Conservation (phyloP, 2,329 filamentous ascomycete species). For the Botryosphaeria dothidea region DNA sequence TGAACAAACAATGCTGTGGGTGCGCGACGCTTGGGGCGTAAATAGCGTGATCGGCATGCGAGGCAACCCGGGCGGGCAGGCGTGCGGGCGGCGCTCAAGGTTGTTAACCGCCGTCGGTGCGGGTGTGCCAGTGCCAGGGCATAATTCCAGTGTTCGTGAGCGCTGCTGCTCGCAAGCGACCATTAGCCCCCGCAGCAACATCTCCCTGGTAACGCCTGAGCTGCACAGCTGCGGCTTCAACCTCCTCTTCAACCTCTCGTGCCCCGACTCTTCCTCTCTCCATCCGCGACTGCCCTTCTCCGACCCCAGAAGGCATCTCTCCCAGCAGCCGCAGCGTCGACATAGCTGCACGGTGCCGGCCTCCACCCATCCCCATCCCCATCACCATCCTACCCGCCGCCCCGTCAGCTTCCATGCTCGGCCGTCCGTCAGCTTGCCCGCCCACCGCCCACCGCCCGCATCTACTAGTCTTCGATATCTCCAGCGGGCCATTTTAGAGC, state of each 20-base stretch:
- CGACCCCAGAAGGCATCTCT: constrained; percentile 37
- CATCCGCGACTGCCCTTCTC: constrained; percentile 35
- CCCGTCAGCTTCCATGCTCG: constrained; percentile 25
- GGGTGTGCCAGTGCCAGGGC: constrained; percentile 16
- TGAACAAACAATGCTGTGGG: constrained; percentile 13
- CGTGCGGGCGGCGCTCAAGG: constrained; percentile 12
- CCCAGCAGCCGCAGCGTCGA: constrained; percentile 23
- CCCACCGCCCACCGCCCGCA: constrained; percentile 1
- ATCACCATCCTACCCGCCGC: constrained; percentile 27
- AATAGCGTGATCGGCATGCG: constrained; percentile 20
- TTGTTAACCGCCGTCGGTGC: constrained; percentile 15
- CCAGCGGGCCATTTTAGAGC: constrained; percentile 14
- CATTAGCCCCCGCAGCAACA: constrained; percentile 29
- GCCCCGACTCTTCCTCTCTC: constrained; percentile 27
- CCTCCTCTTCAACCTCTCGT: constrained; percentile 33
- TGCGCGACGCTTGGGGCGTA: constrained; percentile 8
- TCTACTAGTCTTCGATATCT: neutral
- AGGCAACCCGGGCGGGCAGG: constrained; percentile 12
- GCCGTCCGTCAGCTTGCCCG: constrained; percentile 23
- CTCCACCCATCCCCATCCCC: constrained; percentile 25
- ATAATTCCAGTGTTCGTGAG: constrained; percentile 21
- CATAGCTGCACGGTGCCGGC: constrained; percentile 25
- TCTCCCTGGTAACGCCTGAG: constrained; percentile 24
- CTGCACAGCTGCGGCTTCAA: constrained; percentile 34
- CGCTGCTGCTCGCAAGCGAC: constrained; percentile 22